These are phyloP conservation scores for Pyrus hybrid DNA, from an alignment of 331 rosid species.

Conservation along the genomic window DNA sequence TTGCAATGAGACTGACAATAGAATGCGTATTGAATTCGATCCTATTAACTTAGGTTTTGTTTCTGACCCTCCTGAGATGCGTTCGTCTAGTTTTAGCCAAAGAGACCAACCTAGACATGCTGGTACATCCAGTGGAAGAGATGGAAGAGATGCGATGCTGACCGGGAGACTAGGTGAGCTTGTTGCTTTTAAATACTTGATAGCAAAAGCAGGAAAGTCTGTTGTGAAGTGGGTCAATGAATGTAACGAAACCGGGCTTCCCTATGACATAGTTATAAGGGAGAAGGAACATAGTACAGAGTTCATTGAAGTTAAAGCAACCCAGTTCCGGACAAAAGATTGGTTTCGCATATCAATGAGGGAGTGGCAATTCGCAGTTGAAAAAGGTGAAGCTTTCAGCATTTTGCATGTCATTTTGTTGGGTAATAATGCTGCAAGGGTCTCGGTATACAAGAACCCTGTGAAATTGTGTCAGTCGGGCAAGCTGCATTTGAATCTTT, in stretches of 20 bases:
- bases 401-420: conserved; percentile 54
- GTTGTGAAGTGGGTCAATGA: conserved; percentile 77
- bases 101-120: conserved; percentile 37
- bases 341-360: conserved; percentile 68
- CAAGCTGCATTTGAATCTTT: conserved; percentile 52
- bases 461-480: conserved; percentile 52
- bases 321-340: conserved; percentile 62
- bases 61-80: background rate
- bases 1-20: conserved; percentile 16
- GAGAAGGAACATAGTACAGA: conserved; percentile 26
- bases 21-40: conserved; percentile 13
- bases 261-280: conserved; percentile 55
- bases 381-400: conserved; percentile 68
- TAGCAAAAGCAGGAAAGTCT: conserved; percentile 30
- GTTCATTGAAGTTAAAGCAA: conserved; percentile 84
- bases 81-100: conserved; percentile 17
- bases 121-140: conserved; percentile 34
- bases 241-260: conserved; percentile 61
- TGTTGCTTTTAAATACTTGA: conserved; percentile 59
- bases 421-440: conserved; percentile 38
- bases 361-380: conserved; percentile 82
- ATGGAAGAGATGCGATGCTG: conserved; percentile 32
- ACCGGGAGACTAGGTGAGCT: conserved; percentile 79
- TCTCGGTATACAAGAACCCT: conserved; percentile 60
- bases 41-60: conserved; percentile 20